A percentile compares a stretch with the other conserved stretches of the same genome.
Evolutionary conservation across 768 basidiomycete genomes (phyloP).

Genomic region (Suillus brevipes): DNA sequence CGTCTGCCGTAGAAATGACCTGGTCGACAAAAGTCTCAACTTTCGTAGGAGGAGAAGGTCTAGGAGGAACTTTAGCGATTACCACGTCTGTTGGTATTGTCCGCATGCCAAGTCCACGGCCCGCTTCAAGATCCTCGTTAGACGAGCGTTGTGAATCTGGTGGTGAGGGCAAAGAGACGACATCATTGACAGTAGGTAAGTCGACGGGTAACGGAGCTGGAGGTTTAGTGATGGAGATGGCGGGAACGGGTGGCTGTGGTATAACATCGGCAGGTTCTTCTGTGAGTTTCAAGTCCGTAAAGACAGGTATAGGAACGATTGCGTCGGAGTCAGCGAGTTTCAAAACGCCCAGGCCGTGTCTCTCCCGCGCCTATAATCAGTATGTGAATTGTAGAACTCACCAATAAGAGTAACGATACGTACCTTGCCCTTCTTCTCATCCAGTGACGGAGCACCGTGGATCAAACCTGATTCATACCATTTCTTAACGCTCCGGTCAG

Average conservation of each 20-base stretch:
- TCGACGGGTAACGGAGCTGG: constrained; percentile 71
- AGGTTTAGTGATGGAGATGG: constrained; percentile 65
- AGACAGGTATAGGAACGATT: constrained; percentile 64
- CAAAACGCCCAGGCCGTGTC: constrained; percentile 44
- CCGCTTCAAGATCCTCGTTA: constrained; percentile 41
- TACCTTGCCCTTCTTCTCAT: constrained; percentile 53
- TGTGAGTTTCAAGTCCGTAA: constrained; percentile 35
- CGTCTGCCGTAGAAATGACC: constrained; percentile 2
- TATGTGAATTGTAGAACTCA: constrained; percentile 18
- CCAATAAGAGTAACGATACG: constrained; percentile 18
- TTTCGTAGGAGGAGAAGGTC: constrained; percentile 17
- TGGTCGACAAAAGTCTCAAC: constrained; percentile 18
- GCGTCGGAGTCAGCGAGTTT: constrained; percentile 45
- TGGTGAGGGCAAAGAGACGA: constrained; percentile 45
- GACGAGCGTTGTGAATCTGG: constrained; percentile 44
- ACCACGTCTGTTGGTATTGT: constrained; percentile 25
- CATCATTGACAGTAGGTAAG: constrained; percentile 65
- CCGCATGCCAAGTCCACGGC: constrained; percentile 41
- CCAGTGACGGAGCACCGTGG: constrained; percentile 42
- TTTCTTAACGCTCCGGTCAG: constrained; percentile 81
- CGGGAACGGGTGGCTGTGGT: constrained; percentile 40
- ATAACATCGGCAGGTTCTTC: constrained; percentile 24
- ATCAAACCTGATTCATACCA: constrained; percentile 84
- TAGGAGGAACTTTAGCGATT: constrained; percentile 16
- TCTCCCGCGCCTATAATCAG: constrained; percentile 41